Conservation (phyloP, 257 asterid genomes). For the Solanum appendiculatum region DNA sequence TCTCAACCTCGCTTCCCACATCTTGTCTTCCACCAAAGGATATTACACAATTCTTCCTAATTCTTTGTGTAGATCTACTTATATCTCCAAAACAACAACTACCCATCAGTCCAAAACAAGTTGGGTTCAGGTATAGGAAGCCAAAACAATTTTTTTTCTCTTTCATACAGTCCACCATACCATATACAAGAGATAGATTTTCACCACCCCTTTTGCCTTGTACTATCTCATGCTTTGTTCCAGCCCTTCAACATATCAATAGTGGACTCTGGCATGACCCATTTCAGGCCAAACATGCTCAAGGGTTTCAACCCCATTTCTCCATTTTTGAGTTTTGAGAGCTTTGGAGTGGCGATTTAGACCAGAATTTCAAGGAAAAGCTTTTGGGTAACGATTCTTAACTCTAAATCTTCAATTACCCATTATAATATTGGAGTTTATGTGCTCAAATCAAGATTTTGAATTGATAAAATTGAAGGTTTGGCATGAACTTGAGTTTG, state of each 20-base stretch:
- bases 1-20: background rate
- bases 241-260: background rate
- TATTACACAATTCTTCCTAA: background rate
- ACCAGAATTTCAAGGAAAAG: too few relatives aligned
- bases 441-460: too few relatives aligned
- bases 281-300: background rate
- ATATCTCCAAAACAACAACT: background rate
- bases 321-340: too few relatives aligned
- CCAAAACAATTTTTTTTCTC: background rate
- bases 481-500: too few relatives aligned
- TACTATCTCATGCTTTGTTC: background rate
- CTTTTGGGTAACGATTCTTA: too few relatives aligned
- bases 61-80: background rate
- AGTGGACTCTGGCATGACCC: background rate
- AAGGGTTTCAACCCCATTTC: too few relatives aligned
- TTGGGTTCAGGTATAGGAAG: background rate
- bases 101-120: background rate
- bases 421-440: too few relatives aligned
- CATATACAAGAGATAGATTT: background rate
- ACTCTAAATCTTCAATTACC: too few relatives aligned
- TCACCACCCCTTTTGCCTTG: background rate
- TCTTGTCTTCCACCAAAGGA: background rate
- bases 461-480: too few relatives aligned
- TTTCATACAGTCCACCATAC: background rate
- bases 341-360: too few relatives aligned